Conservation (phyloP, 1,284 basidiomycete species). For the Trametes polyzona region DNA sequence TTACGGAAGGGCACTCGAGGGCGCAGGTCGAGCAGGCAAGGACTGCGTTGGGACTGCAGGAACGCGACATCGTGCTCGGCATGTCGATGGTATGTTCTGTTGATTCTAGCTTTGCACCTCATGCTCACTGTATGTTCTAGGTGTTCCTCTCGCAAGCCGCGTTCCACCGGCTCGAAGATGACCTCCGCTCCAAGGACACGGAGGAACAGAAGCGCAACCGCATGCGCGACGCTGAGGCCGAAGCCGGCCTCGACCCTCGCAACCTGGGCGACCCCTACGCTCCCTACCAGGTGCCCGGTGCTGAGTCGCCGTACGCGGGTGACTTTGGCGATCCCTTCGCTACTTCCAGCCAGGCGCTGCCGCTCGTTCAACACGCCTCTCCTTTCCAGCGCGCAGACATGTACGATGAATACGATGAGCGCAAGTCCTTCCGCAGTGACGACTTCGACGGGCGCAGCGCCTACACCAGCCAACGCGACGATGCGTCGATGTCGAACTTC, state of each 20-base stretch:
- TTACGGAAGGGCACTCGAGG: constrained; percentile 53
- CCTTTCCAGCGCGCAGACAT: constrained; percentile 72
- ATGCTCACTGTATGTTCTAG: constrained; percentile 44
- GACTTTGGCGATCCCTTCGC: constrained; percentile 51
- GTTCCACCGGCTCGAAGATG: constrained; percentile 92
- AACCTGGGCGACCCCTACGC: constrained; percentile 80
- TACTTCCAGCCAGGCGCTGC: constrained; percentile 61
- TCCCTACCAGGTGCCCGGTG: constrained; percentile 61
- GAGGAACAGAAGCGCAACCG: constrained; percentile 84
- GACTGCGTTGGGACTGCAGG: constrained; percentile 67
- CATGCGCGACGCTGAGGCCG: constrained; percentile 73
- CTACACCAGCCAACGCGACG: constrained; percentile 76
- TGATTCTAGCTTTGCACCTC: neutral
- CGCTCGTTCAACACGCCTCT: constrained; percentile 80
- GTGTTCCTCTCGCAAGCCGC: constrained; percentile 89
- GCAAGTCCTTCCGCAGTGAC: constrained; percentile 74
- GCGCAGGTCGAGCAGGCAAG: constrained; percentile 65
- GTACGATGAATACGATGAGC: constrained; percentile 81
- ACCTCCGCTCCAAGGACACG: constrained; percentile 79
- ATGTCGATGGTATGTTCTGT: constrained; percentile 65
- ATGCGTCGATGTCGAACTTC: constrained; percentile 79
- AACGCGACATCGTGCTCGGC: constrained; percentile 81
- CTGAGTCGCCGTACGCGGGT: constrained; percentile 53
- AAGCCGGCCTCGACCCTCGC: constrained; percentile 66
- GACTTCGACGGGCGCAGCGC: constrained; percentile 78